Evolutionary conservation across 176 grass and related monocot genomes (phyloP), one percentile per base, ranked within the genome.

Genomic region (Lolium multiflorum): DNA sequence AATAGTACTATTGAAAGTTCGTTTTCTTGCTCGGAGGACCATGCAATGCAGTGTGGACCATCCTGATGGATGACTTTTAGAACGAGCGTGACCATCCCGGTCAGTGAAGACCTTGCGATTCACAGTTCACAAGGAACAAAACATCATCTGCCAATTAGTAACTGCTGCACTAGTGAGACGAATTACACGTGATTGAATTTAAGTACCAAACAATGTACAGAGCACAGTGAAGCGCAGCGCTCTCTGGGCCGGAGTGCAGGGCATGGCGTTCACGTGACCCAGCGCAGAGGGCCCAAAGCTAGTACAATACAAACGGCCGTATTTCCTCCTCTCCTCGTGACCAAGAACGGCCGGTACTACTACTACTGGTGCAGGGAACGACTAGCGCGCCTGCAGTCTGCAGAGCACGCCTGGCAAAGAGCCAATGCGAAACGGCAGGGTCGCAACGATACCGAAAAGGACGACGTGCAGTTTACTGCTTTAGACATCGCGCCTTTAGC

Each of bases 241-340:
- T 68, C 14, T 48, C 37, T 59, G 12, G 31, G 54, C 44, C n/a
- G 31, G 31, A 35, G 31, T 0, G 11, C 65, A 69, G 2, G 25
- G 26, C 76, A 84, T 63, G 89, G 81, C 76, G 52, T 76, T 91
- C 81, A 77, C 81, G 89, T 84, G 89, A 81, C 25, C 46, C 0
- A 0, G 56, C 39, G 52, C 84, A 80, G 67, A 39, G 6, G 16
- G 3, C 50, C 50, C 14, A 58, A 55, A 56, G 54, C 54, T 50
- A 6, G 5, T 55, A 56, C 5, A 35, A 35, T 35, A 35, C 31
- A 35, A 35, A 8, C 17, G 17, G 17, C 15, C 70, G 12, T 48
- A 12, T 47, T 47, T 46, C n/a, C 68, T 44, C 38, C 7, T 4
- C 59, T 3, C 4, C 13, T 13, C 20, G 82, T 55, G 57, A 43